Percentiles rank a stretch among this genome's conserved stretches.
Conservation (phyloP, 805 yeast species). For the Cyberlindnera veronae region DNA sequence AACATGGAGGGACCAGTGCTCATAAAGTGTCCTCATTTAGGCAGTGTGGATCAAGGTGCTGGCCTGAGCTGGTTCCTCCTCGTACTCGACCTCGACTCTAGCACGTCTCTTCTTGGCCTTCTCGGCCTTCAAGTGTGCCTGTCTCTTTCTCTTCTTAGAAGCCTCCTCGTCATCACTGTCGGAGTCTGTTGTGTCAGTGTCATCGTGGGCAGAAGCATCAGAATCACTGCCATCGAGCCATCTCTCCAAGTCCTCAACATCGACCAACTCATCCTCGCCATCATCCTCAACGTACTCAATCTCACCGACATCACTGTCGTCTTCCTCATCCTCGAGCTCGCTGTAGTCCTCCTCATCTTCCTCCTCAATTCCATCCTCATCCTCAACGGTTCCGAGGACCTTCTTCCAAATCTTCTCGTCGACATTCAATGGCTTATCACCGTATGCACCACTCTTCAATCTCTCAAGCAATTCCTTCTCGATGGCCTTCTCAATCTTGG, state of each 20-base stretch:
- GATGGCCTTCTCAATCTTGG: constrained; percentile 92
- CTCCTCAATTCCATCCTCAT: constrained; percentile 51
- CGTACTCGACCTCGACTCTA: constrained; percentile 80
- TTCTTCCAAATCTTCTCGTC: constrained; percentile 95
- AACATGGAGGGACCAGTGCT: not conserved
- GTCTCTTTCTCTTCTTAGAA: constrained; percentile 34
- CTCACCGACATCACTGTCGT: constrained; percentile 62
- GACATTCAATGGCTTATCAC: constrained; percentile 95
- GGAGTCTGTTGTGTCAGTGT: constrained; percentile 31
- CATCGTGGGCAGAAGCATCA: constrained; percentile 33
- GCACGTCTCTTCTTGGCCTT: constrained; percentile 53
- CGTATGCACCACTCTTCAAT: constrained; percentile 96
- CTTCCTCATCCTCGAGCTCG: constrained; percentile 47
- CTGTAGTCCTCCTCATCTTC: constrained; percentile 47
- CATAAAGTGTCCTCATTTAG: not conserved
- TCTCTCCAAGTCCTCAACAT: constrained; percentile 87
- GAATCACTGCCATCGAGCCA: constrained; percentile 65
- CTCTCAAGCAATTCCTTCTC: constrained; percentile 94
- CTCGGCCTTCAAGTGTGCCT: constrained; percentile 36
- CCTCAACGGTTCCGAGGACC: constrained; percentile 81
- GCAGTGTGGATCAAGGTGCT: constrained; percentile 17
- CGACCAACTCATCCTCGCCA: constrained; percentile 88
- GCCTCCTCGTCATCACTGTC: constrained; percentile 36
- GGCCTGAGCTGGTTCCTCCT: constrained; percentile 53
- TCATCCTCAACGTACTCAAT: constrained; percentile 89